A percentile compares a stretch with the other conserved stretches of the same genome.
These are phyloP conservation scores for Dothideomycetes sp. DNA, from an alignment of 2,329 filamentous ascomycete species.

Conservation along the genomic window DNA sequence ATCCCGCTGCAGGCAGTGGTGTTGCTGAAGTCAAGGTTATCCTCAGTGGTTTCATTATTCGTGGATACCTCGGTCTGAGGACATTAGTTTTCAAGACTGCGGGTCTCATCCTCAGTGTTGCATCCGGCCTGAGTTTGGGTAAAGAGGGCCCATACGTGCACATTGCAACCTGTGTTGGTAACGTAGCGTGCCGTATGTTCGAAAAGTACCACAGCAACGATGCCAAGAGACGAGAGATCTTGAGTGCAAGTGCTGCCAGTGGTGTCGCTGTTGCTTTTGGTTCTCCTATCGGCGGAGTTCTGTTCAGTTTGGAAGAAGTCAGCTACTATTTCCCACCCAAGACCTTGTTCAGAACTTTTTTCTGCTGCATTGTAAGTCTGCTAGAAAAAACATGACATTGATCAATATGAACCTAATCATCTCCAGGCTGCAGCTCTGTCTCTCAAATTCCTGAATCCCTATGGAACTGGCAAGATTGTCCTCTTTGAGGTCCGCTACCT, in stretches of 20 bases:
- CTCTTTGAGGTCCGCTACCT: conserved; percentile 89
- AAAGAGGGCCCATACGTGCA: conserved; percentile 98
- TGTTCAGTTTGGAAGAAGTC: conserved; percentile 92
- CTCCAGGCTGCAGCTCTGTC: conserved; percentile 65
- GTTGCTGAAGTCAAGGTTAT: conserved; percentile 97
- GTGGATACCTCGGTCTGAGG: conserved; percentile 84
- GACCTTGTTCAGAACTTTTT: conserved; percentile 93
- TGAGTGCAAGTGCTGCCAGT: conserved; percentile 86
- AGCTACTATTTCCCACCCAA: conserved; percentile 97
- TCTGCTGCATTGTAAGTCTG: conserved; percentile 74
- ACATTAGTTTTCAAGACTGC: conserved; percentile 79
- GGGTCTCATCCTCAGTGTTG: conserved; percentile 77
- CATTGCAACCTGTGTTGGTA: conserved; percentile 89
- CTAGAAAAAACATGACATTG: too few relatives aligned
- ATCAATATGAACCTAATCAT: not conserved
- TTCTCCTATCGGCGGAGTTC: conserved; percentile 77
- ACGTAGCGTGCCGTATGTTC: conserved; percentile 90
- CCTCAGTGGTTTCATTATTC: conserved; percentile 91
- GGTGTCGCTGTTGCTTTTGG: conserved; percentile 93
- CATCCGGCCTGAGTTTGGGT: conserved; percentile 84
- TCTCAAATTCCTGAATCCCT: conserved; percentile 90
- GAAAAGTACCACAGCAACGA: conserved; percentile 90
- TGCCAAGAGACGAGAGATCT: conserved; percentile 81
- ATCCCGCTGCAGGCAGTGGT: conserved; percentile 89
- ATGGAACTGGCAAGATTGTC: conserved; percentile 93